Evolutionary conservation across 129 eudicot genomes (phyloP).

Genomic region (Dittrichia graveolens): DNA sequence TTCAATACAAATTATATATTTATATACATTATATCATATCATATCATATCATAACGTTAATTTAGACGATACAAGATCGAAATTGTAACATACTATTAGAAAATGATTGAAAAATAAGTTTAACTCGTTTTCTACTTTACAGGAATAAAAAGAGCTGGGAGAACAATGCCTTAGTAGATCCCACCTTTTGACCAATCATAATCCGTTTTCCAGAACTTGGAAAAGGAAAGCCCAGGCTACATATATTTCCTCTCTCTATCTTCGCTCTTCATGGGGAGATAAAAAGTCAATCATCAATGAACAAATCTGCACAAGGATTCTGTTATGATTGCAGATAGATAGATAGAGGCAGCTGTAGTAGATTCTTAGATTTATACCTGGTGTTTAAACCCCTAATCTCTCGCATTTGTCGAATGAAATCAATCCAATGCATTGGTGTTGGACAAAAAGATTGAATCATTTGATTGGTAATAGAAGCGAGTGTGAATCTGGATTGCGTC

Average conservation of each 20-base stretch:
- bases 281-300: constrained; percentile 31
- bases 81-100: no score
- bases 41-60: no score
- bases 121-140: no score
- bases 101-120: no score
- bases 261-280: constrained; percentile 16
- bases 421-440: constrained; percentile 27
- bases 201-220: neutral
- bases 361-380: constrained; percentile 7
- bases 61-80: no score
- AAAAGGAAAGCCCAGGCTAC: constrained; percentile 11
- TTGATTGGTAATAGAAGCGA: neutral
- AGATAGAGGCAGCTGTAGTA: neutral
- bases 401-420: constrained; percentile 20
- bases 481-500: constrained; percentile 11
- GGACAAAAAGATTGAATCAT: neutral
- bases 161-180: constrained; percentile 16
- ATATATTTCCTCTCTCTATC: constrained; percentile 15
- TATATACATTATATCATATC: no score
- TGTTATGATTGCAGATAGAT: constrained; percentile 19
- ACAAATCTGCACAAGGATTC: constrained; percentile 28
- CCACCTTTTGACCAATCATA: constrained; percentile 19
- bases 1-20: no score
- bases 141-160: neutral
- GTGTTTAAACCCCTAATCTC: constrained; percentile 22